Evolutionary conservation across 495 filamentous ascomycete species (phyloP).

Genomic region (Terfezia boudieri): DNA sequence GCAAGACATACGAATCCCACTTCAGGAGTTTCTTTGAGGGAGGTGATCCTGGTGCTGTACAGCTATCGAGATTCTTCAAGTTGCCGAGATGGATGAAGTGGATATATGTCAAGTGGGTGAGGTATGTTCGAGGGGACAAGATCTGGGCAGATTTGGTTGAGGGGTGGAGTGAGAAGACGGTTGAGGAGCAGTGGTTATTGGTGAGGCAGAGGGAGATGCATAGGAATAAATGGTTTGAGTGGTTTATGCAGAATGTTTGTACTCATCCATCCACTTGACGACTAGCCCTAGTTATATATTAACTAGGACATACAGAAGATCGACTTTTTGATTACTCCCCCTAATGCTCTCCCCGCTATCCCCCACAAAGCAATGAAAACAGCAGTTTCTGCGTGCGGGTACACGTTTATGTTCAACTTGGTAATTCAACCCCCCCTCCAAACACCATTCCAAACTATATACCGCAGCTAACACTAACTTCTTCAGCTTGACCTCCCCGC

Average conservation of each 20-base stretch:
- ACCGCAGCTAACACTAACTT: no score
- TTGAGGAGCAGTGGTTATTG: conserved; percentile 60
- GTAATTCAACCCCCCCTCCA: conserved; percentile 21
- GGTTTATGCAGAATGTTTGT: conserved; percentile 43
- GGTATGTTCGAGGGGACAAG: conserved; percentile 51
- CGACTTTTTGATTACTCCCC: conserved; percentile 67
- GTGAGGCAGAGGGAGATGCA: conserved; percentile 56
- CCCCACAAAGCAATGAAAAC: conserved; percentile 72
- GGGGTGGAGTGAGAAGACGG: conserved; percentile 45
- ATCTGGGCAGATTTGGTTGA: conserved; percentile 59
- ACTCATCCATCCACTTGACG: background rate
- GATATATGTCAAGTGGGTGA: conserved; percentile 72
- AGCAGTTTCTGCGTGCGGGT: conserved; percentile 72
- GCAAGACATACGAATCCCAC: conserved; percentile 41
- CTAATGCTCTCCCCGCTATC: conserved; percentile 75
- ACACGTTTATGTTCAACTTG: conserved; percentile 89
- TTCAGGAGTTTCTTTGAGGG: conserved; percentile 51
- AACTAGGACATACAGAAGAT: conserved; percentile 24
- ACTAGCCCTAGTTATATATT: background rate
- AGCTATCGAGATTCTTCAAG: conserved; percentile 49
- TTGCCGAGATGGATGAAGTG: conserved; percentile 57
- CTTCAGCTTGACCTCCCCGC: conserved; percentile 57
- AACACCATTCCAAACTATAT: no score
- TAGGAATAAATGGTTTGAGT: conserved; percentile 54
- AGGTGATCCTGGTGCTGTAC: conserved; percentile 54